Evolutionary conservation across 805 yeast species (phyloP).

Genomic region (Komagataella mondaviorum): DNA sequence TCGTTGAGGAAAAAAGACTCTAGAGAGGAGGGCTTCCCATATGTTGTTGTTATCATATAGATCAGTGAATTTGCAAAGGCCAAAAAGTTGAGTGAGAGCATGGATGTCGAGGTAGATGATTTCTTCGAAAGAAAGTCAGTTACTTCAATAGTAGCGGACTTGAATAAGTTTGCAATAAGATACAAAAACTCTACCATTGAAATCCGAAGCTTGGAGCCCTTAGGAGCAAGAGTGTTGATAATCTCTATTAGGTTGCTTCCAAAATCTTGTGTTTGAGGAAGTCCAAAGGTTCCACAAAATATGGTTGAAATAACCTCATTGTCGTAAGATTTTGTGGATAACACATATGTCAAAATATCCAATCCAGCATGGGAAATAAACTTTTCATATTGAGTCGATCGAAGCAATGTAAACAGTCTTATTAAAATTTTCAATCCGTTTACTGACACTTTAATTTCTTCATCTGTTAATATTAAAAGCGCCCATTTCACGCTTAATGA

Average conservation of each 20-base stretch:
- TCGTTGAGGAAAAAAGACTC: not conserved
- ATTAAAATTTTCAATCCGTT: slow-evolving; percentile 31
- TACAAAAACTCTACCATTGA: slow-evolving; percentile 7
- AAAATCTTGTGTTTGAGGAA: slow-evolving; percentile 13
- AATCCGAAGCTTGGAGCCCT: slow-evolving; percentile 27
- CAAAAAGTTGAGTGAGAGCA: not conserved
- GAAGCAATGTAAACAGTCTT: slow-evolving; percentile 30
- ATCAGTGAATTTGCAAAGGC: not conserved
- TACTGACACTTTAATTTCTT: slow-evolving; percentile 21
- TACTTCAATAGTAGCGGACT: not conserved
- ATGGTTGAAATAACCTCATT: slow-evolving; percentile 27
- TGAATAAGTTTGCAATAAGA: not conserved
- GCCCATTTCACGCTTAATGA: slow-evolving; percentile 56
- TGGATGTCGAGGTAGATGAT: not conserved
- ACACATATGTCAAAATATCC: slow-evolving; percentile 27
- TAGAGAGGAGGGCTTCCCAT: not conserved
- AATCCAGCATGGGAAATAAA: slow-evolving; percentile 42
- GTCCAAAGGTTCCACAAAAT: slow-evolving; percentile 33
- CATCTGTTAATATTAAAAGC: slow-evolving; percentile 34
- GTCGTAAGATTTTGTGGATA: slow-evolving; percentile 35
- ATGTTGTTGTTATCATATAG: not conserved
- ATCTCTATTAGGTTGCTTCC: slow-evolving; percentile 5
- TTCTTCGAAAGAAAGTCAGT: not conserved
- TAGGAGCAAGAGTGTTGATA: slow-evolving; percentile 7
- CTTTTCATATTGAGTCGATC: slow-evolving; percentile 28